These are phyloP conservation scores for Arabidopsis arenosa DNA, from an alignment of 345 rosid species.

Conservation along the genomic window DNA sequence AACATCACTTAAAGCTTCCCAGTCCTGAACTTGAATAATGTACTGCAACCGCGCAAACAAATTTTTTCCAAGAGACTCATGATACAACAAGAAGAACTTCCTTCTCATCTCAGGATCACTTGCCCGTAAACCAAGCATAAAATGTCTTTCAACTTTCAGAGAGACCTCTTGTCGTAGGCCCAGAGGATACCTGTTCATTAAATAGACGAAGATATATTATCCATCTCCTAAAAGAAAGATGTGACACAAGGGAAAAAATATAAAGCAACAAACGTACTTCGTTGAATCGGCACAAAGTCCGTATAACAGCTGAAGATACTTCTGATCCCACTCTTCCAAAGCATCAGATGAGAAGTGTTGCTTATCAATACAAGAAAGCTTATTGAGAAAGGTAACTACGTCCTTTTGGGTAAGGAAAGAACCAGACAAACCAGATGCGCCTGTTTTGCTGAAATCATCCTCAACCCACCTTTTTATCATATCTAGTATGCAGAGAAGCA, in stretches of 20 bases:
- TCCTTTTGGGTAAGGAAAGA: slow-evolving; percentile 78
- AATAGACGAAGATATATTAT: slow-evolving; percentile 36
- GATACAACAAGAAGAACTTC: slow-evolving; percentile 85
- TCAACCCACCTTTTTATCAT: slow-evolving; percentile 91
- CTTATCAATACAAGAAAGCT: slow-evolving; percentile 91
- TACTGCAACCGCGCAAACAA: slow-evolving; percentile 82
- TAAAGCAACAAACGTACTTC: slow-evolving; percentile 57
- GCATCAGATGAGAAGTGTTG: slow-evolving; percentile 70
- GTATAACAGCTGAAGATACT: slow-evolving; percentile 91
- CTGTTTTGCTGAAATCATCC: slow-evolving; percentile 73
- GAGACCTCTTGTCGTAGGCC: slow-evolving; percentile 89
- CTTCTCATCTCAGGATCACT: slow-evolving; percentile 89
- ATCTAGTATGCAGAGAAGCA: slow-evolving; percentile 92
- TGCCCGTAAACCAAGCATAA: slow-evolving; percentile 95
- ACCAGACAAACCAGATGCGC: slow-evolving; percentile 55
- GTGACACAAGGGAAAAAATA: slow-evolving; percentile 24
- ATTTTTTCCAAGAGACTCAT: slow-evolving; percentile 79
- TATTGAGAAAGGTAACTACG: slow-evolving; percentile 78
- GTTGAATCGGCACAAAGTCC: slow-evolving; percentile 88
- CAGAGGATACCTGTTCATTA: slow-evolving; percentile 63
- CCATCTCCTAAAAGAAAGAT: slow-evolving; percentile 32
- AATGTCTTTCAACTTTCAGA: slow-evolving; percentile 96
- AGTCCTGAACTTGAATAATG: slow-evolving; percentile 88
- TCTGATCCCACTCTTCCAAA: slow-evolving; percentile 90
- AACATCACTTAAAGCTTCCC: slow-evolving; percentile 99